Evolutionary conservation across 2,329 filamentous ascomycete genomes (phyloP), one percentile per base, ranked within the genome.

Genomic region (Neofusicoccum umdonicola): DNA sequence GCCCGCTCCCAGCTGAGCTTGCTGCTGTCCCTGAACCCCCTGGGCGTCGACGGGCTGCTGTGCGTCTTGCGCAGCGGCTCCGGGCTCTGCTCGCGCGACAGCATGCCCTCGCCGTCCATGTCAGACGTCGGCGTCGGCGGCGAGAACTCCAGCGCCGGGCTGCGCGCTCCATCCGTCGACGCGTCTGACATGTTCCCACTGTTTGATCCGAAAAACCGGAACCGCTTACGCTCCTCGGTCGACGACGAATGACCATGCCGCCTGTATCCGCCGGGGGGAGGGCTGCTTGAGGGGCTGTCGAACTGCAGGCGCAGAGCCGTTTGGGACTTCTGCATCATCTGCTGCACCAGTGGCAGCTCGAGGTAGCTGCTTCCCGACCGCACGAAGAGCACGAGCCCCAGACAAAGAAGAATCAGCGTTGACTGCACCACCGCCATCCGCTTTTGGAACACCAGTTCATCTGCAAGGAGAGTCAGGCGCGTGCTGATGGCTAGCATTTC

Each of bases 381-480:
- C 3, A 78, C 80, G 74, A 98, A 97, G 42, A 98, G 88, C 22
- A 97, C 91, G 1, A 99, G 84, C 0, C 91, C 88, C 9, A 99
- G 86, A 70, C 93, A 97, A 51, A 94, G 87, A 0, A 98, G 85
- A 5, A 98, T 85, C 8, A 99, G 84, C 4, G 96, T 87, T 51
- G 91, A 93, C 76, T 98, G 95, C 39, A 97, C 86, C 65, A 98
- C 95, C 4, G 91, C 91, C 88, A 98, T 96, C 66, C 94, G 87
- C 78, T 97, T 97, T 78, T 88, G 86, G 74, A 86, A 88, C 1
- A 89, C 83, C 2, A 98, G 87, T 77, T 99, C 95, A 72, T 98
- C 94, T n/a, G 94, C 94, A 11, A 99, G 85, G 37, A 98, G 84
- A 65, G 91, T 93, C 45, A 99, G 85, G 27, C 95, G 87, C 8